A percentile compares a stretch with the other conserved stretches of the same genome.
These are phyloP conservation scores for Sporothrix pseudoabietina DNA, from an alignment of 2,329 filamentous ascomycete genomes.

Conservation along the genomic window DNA sequence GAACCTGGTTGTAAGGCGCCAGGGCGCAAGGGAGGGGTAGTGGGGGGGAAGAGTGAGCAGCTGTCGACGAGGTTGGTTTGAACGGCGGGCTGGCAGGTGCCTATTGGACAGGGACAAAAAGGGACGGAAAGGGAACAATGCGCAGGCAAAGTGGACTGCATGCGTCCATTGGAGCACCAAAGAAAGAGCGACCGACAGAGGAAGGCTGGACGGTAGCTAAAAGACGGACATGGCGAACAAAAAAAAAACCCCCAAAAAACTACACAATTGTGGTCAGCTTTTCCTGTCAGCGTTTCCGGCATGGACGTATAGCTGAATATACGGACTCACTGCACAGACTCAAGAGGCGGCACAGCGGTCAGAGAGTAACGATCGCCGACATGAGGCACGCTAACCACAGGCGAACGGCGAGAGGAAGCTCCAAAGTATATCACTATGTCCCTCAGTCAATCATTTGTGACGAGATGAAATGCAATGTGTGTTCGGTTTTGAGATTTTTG, in stretches of 20 bases:
- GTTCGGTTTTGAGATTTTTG: background rate
- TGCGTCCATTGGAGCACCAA: background rate
- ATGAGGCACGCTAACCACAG: background rate
- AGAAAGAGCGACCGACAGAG: background rate
- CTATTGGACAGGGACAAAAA: background rate
- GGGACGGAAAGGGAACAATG: background rate
- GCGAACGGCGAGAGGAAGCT: background rate
- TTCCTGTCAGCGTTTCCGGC: no score
- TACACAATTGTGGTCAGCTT: background rate
- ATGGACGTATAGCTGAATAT: background rate
- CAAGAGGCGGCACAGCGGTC: background rate
- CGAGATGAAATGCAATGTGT: background rate
- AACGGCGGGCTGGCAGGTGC: background rate
- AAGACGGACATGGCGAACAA: background rate
- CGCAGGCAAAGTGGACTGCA: background rate
- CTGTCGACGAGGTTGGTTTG: background rate
- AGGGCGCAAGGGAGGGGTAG: conserved; percentile 23
- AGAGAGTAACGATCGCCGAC: conserved; percentile 5
- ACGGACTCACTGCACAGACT: background rate
- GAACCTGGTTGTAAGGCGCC: conserved; percentile 16
- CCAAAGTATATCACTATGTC: background rate
- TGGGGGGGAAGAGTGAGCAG: conserved; percentile 9
- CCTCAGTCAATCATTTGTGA: background rate
- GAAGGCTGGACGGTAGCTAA: background rate
- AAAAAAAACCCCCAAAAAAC: background rate